A percentile compares a stretch with the other conserved stretches of the same genome.
These are phyloP conservation scores for Volvariella surrecta DNA, from an alignment of 1,284 basidiomycete species.

Conservation along the genomic window DNA sequence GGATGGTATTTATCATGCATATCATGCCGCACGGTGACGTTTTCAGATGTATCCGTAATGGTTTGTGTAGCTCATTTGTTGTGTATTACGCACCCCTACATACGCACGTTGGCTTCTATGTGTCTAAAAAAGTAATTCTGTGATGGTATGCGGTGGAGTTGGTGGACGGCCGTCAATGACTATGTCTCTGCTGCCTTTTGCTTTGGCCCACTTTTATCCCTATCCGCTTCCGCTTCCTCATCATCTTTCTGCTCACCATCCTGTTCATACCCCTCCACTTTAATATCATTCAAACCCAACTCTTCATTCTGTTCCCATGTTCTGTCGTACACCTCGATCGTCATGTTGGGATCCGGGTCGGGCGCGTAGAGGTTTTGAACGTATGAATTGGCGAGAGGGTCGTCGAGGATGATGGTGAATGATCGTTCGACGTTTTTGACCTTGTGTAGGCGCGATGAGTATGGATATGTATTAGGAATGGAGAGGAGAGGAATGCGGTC, in stretches of 20 bases:
- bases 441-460: slow-evolving; percentile 23
- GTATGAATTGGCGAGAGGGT: slow-evolving; percentile 94
- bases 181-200: no score
- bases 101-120: no score
- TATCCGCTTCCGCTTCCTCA: no score
- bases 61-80: no score
- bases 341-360: slow-evolving; percentile 90
- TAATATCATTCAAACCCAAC: slow-evolving; percentile 94
- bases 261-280: slow-evolving; percentile 76
- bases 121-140: no score
- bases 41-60: no score
- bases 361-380: slow-evolving; percentile 94
- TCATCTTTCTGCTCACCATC: slow-evolving; percentile 13
- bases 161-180: no score
- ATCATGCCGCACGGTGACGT: no score
- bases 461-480: not conserved
- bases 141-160: no score
- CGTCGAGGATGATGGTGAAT: slow-evolving; percentile 93
- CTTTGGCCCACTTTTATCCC: no score
- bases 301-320: slow-evolving; percentile 93
- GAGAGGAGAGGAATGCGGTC: not conserved
- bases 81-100: no score
- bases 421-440: slow-evolving; percentile 70
- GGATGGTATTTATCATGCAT: no score
- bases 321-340: slow-evolving; percentile 76